Evolutionary conservation across 768 basidiomycete genomes (phyloP), one percentile per base, ranked within the genome.

Genomic region (Collybia nuda): DNA sequence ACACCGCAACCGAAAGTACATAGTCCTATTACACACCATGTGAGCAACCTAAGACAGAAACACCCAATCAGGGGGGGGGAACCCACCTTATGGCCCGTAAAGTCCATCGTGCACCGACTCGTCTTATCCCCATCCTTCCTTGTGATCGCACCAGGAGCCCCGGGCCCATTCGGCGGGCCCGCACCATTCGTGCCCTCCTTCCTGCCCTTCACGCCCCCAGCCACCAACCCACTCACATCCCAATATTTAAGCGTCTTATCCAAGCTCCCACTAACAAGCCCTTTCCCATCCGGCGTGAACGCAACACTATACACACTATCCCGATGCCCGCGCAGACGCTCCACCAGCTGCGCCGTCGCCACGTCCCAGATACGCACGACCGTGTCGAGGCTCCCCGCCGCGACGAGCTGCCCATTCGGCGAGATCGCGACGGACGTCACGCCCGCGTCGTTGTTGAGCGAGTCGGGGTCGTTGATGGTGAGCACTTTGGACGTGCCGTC

Each of bases 201-300:
- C 70, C 76, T 68, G 28, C 74, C 68, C 47, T 80, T 78, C 23
- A 67, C 64, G 62, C 80, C 82, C 29, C 82, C 85, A 32, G 81
- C 82, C 29, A 89, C 83, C 59, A 97, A 76, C 45, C 81, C 84
- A 61, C 84, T 82, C 8, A 93, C 78, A 63, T 93, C 90, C 90
- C 93, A 94, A 52, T 86, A 83, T 67, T 93, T 91, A 53, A 95
- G 63, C 42, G 88, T 92, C 76, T 90, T 88, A 63, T 95, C 92
- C 62, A 95, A 70, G 69, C 90, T 93, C 35, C 95, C 96, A 54
- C 90, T 93, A 5, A 98, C 92, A 56, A 99, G 76, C 6, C 86
- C 88, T 62, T 84, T 85, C 19, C 93, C 93, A 61, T 97, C 95
- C 0, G 93, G 93, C 1, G 91, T 93, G 69, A 98, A 99, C 23